Percentiles rank a stretch among this genome's conserved stretches.
These are phyloP conservation scores for Smittium culicis DNA, from an alignment of 371 early-diverging fungal genomes.

Conservation along the genomic window DNA sequence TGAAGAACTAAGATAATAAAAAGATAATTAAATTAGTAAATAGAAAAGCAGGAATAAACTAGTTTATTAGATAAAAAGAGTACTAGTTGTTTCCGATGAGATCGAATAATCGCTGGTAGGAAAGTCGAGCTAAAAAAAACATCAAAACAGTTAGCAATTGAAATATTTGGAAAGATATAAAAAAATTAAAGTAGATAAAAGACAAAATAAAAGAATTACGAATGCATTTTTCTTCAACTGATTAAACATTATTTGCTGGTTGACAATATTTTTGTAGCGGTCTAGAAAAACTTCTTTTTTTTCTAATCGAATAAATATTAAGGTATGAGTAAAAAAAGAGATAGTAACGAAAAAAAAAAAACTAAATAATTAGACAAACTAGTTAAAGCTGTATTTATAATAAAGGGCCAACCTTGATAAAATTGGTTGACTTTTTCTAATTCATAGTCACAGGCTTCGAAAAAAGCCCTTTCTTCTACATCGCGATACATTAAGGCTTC, in stretches of 20 bases:
- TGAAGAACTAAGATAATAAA: neutral
- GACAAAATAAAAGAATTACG: neutral
- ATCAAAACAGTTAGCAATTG: too few species aligned
- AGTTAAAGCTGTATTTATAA: too few species aligned
- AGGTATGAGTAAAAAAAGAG: neutral
- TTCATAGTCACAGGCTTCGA: slow-evolving; percentile 40
- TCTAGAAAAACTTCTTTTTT: slow-evolving; percentile 21
- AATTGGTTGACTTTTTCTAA: slow-evolving; percentile 43
- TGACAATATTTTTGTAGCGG: slow-evolving; percentile 20
- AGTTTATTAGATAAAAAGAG: too few species aligned
- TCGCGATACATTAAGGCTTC: slow-evolving; percentile 31
- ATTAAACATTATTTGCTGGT: slow-evolving; percentile 24
- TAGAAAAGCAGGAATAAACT: too few species aligned
- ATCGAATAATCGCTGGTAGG: too few species aligned
- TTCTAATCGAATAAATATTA: slow-evolving; percentile 19
- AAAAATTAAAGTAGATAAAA: neutral
- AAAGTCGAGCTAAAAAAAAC: too few species aligned
- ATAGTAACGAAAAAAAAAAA: neutral
- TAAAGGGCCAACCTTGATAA: slow-evolving; percentile 36
- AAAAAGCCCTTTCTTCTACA: slow-evolving; percentile 43
- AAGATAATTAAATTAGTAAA: too few species aligned
- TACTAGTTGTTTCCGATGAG: too few species aligned
- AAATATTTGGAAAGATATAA: neutral
- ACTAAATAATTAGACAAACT: neutral
- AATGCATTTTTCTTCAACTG: slow-evolving; percentile 13